These are phyloP conservation scores for Solanum hybrid DNA, from an alignment of 305 asterid genomes.

Conservation along the genomic window DNA sequence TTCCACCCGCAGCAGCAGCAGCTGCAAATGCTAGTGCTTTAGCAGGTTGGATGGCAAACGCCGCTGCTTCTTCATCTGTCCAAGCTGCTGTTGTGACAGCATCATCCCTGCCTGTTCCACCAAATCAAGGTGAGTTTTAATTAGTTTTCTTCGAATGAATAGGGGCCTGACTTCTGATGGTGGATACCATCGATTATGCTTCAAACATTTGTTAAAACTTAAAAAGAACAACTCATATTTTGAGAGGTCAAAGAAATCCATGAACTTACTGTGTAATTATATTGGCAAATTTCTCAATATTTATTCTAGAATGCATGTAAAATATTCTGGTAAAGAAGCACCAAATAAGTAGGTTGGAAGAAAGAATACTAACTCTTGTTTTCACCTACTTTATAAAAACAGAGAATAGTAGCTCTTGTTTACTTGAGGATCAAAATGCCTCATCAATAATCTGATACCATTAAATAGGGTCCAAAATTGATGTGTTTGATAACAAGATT, in stretches of 20 bases:
- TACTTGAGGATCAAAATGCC: background rate
- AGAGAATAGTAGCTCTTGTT: background rate
- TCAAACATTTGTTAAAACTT: background rate
- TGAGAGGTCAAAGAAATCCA: background rate
- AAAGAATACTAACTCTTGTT: background rate
- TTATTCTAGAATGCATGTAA: background rate
- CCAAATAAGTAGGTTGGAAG: background rate
- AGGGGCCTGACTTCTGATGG: background rate
- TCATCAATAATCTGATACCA: background rate
- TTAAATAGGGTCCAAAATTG: background rate
- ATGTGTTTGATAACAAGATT: background rate
- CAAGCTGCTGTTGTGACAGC: slow-evolving; percentile 97
- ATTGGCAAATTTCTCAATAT: background rate
- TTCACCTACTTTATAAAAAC: background rate
- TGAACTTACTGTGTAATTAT: background rate
- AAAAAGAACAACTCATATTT: background rate
- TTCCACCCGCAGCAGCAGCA: slow-evolving; percentile 64
- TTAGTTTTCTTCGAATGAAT: background rate
- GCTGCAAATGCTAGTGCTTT: slow-evolving; percentile 66
- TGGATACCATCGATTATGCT: background rate
- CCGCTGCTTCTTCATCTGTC: slow-evolving; percentile 79
- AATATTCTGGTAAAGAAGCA: background rate
- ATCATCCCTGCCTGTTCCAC: slow-evolving; percentile 67
- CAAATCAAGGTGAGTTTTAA: slow-evolving; percentile 50
- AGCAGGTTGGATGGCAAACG: slow-evolving; percentile 89